phyloP scores from a whole-genome alignment of 2,329 filamentous ascomycete genomes.

The Clonostachys rosea region DNA sequence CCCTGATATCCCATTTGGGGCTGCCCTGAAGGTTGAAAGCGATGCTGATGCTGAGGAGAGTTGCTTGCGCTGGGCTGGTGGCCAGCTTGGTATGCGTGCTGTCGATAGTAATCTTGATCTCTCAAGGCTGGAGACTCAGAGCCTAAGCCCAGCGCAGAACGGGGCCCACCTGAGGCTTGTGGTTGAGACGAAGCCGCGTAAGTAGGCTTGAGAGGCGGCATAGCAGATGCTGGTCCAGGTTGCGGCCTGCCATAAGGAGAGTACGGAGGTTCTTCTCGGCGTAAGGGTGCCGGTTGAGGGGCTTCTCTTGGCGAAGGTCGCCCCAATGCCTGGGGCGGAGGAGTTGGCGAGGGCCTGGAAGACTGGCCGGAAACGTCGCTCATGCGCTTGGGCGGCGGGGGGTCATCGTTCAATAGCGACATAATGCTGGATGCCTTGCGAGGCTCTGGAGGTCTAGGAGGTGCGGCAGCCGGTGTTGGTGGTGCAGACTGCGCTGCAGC shows the following conservation, averaged over 20 bases:
- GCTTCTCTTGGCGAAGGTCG: slow-evolving; percentile 19
- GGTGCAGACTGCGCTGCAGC: slow-evolving; percentile 17
- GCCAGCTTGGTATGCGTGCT: slow-evolving; percentile 25
- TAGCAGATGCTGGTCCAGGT: slow-evolving; percentile 32
- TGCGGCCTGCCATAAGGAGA: slow-evolving; percentile 33
- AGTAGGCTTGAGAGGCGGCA: slow-evolving; percentile 51
- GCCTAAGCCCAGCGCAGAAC: slow-evolving; percentile 33
- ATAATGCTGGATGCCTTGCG: slow-evolving; percentile 61
- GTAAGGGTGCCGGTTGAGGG: slow-evolving; percentile 30
- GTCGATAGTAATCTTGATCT: slow-evolving; percentile 45
- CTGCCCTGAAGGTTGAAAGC: slow-evolving; percentile 36
- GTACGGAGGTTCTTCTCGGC: slow-evolving; percentile 47
- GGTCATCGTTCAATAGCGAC: slow-evolving; percentile 56
- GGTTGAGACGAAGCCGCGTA: slow-evolving; percentile 45
- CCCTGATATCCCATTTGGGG: slow-evolving; percentile 32
- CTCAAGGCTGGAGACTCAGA: slow-evolving; percentile 20
- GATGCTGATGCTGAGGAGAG: slow-evolving; percentile 41
- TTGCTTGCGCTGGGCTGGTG: slow-evolving; percentile 30
- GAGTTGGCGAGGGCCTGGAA: slow-evolving; percentile 40
- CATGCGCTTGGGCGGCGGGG: slow-evolving; percentile 40
- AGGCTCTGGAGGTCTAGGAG: slow-evolving; percentile 36
- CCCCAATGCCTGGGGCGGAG: slow-evolving; percentile 42
- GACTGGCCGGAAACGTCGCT: slow-evolving; percentile 35
- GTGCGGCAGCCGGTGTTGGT: slow-evolving; percentile 19
- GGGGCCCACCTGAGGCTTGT: slow-evolving; percentile 26